A percentile compares a stretch with the other conserved stretches of the same genome.
These are phyloP conservation scores for Lactarius hengduanensis DNA, from an alignment of 768 basidiomycete genomes.

Conservation along the genomic window DNA sequence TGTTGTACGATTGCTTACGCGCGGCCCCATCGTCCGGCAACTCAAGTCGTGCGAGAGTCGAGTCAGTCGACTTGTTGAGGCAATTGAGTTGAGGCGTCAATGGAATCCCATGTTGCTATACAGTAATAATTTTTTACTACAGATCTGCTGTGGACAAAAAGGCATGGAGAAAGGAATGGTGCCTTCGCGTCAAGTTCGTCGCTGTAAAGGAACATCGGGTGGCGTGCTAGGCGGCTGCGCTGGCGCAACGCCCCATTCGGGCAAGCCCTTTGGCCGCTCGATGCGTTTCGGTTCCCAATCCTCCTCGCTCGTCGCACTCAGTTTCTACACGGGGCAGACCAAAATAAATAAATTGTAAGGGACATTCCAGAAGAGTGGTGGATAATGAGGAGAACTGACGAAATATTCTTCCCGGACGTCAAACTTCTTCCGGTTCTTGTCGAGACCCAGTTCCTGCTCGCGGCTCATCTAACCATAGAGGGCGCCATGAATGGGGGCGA, in stretches of 20 bases:
- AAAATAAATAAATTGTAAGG: constrained; percentile 1
- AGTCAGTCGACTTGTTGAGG: too few species aligned
- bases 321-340: constrained; percentile 45
- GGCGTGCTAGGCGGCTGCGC: constrained; percentile 43
- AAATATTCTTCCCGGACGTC: constrained; percentile 97
- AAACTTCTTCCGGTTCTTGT: constrained; percentile 71
- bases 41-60: neutral
- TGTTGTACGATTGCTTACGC: neutral
- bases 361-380: neutral
- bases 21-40: neutral
- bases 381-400: constrained; percentile 51
- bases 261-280: constrained; percentile 74
- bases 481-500: neutral
- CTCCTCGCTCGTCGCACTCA: constrained; percentile 59
- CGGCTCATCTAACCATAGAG: constrained; percentile 53
- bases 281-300: constrained; percentile 90
- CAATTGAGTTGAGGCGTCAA: neutral
- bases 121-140: neutral
- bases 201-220: constrained; percentile 2
- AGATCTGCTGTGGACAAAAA: neutral
- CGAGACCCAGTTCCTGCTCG: constrained; percentile 78
- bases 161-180: neutral
- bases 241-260: constrained; percentile 89
- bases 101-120: neutral
- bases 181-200: constrained; percentile 8